A percentile compares a stretch with the other conserved stretches of the same genome.
Conservation (phyloP, 192 early-diverging fungal species). For the Rhizoclosmatium sp. region DNA sequence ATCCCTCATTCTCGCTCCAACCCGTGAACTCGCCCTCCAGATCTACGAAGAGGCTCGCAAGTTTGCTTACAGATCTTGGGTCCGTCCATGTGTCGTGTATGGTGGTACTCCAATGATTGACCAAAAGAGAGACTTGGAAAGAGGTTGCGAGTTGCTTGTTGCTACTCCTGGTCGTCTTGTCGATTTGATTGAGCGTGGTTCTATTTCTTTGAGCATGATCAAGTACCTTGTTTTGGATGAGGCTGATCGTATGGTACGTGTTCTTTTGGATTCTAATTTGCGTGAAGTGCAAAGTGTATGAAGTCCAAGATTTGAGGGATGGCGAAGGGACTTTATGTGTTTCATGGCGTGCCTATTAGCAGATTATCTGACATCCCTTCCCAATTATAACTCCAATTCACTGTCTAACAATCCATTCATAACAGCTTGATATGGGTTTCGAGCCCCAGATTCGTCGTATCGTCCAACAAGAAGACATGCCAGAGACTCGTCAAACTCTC, state of each 20-base stretch:
- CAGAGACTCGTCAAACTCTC: constrained; percentile 78
- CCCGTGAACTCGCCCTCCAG: constrained; percentile 94
- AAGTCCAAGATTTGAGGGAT: too few species aligned
- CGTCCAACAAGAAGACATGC: constrained; percentile 79
- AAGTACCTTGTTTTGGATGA: constrained; percentile 72
- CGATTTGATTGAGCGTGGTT: constrained; percentile 86
- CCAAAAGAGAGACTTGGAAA: constrained; percentile 87
- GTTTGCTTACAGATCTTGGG: constrained; percentile 80
- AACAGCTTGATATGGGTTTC: constrained; percentile 94
- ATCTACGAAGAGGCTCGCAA: constrained; percentile 89
- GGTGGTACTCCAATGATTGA: constrained; percentile 92
- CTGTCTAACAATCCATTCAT: constrained; percentile 74
- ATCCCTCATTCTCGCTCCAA: constrained; percentile 90
- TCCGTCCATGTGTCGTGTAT: constrained; percentile 91
- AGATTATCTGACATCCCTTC: background rate
- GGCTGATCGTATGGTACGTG: constrained; percentile 59
- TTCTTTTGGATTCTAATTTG: constrained; percentile 21
- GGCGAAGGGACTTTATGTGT: too few species aligned
- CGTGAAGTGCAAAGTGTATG: background rate
- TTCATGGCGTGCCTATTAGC: too few species aligned
- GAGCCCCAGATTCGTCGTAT: constrained; percentile 91
- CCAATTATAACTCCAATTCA: constrained; percentile 37
- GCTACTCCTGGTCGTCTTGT: constrained; percentile 94
- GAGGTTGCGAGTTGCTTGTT: constrained; percentile 92
- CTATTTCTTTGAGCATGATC: constrained; percentile 76